A percentile compares a stretch with the other conserved stretches of the same genome.
phyloP scores from a whole-genome alignment of 1,139 yeast genomes.

The Debaryomycetaceae sp. region DNA sequence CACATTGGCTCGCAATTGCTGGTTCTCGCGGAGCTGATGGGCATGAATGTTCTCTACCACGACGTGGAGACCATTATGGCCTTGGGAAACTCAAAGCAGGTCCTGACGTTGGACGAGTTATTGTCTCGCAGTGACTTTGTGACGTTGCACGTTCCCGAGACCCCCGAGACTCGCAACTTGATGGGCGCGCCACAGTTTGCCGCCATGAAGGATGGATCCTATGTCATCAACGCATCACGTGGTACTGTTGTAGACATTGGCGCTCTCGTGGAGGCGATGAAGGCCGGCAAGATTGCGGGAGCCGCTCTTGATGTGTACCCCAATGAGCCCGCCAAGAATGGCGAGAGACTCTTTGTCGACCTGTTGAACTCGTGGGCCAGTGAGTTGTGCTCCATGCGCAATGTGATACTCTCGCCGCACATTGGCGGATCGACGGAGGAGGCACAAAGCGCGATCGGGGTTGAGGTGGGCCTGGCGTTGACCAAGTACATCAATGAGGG shows the following conservation, averaged over 20 bases:
- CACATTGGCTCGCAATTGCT: slow-evolving; percentile 97
- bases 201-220: slow-evolving; percentile 94
- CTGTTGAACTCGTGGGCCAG: slow-evolving; percentile 74
- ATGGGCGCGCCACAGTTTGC: slow-evolving; percentile 86
- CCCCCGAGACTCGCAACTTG: slow-evolving; percentile 84
- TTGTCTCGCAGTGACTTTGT: slow-evolving; percentile 78
- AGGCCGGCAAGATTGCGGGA: slow-evolving; percentile 91
- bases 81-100: slow-evolving; percentile 95
- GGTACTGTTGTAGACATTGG: slow-evolving; percentile 97
- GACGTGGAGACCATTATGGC: slow-evolving; percentile 92
- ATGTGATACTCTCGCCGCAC: slow-evolving; percentile 90
- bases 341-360: slow-evolving; percentile 65
- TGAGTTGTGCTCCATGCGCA: slow-evolving; percentile 73
- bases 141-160: slow-evolving; percentile 90
- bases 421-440: slow-evolving; percentile 99
- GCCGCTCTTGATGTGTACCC: slow-evolving; percentile 97
- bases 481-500: slow-evolving; percentile 95
- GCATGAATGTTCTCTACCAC: slow-evolving; percentile 92
- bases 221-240: slow-evolving; percentile 91
- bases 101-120: slow-evolving; percentile 71
- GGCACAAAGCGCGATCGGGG: slow-evolving; percentile 96
- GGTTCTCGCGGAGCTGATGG: slow-evolving; percentile 95
- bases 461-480: slow-evolving; percentile 82
- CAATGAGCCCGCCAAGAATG: slow-evolving; percentile 95
- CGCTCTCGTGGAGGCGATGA: slow-evolving; percentile 84